Percentiles rank a stretch among this genome's conserved stretches.
These are phyloP conservation scores for Nepenthes gracilis DNA, from an alignment of 148 eudicot genomes.

Conservation along the genomic window DNA sequence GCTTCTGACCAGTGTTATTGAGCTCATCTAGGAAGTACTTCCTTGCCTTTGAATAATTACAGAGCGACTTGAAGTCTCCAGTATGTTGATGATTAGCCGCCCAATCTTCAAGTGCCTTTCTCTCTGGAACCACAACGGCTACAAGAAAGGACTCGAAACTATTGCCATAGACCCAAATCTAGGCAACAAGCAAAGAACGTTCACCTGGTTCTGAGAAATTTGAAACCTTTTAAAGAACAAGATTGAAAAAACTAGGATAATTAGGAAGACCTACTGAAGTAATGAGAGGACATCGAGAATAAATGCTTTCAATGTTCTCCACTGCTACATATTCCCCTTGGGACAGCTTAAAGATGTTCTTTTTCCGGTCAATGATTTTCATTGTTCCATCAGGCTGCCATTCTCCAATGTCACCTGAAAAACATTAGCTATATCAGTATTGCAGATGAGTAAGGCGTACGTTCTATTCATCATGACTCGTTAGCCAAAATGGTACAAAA, in stretches of 20 bases:
- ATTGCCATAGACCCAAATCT: slow-evolving; percentile 97
- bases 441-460: not conserved
- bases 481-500: not conserved
- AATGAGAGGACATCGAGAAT: slow-evolving; percentile 65
- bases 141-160: slow-evolving; percentile 93
- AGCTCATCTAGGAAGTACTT: slow-evolving; percentile 66
- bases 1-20: slow-evolving; percentile 52
- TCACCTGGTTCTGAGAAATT: not conserved
- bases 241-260: not conserved
- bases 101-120: slow-evolving; percentile 77
- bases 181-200: slow-evolving; percentile 4
- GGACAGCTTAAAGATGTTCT: slow-evolving; percentile 92
- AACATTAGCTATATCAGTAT: not conserved
- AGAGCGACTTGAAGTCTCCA: slow-evolving; percentile 50
- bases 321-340: slow-evolving; percentile 98
- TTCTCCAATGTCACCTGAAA: slow-evolving; percentile 92
- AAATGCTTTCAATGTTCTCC: slow-evolving; percentile 71
- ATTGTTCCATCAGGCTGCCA: slow-evolving; percentile 84
- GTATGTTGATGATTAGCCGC: slow-evolving; percentile 33
- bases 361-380: slow-evolving; percentile 94
- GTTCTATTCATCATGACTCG: not conserved
- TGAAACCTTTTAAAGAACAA: no score
- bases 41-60: slow-evolving; percentile 54
- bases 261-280: slow-evolving; percentile 44
- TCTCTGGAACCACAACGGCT: slow-evolving; percentile 89